These are phyloP conservation scores for Pythium biforme DNA, from an alignment of 352 stramenopile genomes.

Conservation along the genomic window DNA sequence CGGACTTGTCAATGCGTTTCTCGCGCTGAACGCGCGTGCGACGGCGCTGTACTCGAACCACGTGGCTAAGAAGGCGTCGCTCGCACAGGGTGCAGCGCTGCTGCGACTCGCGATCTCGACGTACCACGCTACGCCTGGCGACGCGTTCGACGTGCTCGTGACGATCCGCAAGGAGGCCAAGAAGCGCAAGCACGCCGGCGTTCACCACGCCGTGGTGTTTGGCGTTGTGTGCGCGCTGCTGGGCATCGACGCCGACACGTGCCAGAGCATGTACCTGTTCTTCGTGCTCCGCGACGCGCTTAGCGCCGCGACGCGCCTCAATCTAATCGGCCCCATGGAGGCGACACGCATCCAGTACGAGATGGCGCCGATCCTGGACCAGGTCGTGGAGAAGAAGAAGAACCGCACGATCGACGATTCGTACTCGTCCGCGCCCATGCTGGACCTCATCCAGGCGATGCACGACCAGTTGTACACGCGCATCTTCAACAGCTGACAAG, in stretches of 20 bases:
- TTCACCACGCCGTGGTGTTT: slow-evolving; percentile 75
- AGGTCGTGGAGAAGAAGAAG: slow-evolving; percentile 63
- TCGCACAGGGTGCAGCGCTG: slow-evolving; percentile 68
- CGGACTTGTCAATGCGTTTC: slow-evolving; percentile 40
- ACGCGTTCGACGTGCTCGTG: slow-evolving; percentile 39
- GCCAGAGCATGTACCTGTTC: slow-evolving; percentile 83
- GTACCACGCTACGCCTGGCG: slow-evolving; percentile 31
- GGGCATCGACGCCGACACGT: slow-evolving; percentile 36
- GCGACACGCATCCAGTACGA: slow-evolving; percentile 70
- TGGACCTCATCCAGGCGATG: slow-evolving; percentile 81
- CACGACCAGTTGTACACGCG: slow-evolving; percentile 88
- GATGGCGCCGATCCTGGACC: slow-evolving; percentile 43
- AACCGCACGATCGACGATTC: slow-evolving; percentile 59
- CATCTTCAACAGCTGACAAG: slow-evolving; percentile 86
- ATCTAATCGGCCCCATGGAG: slow-evolving; percentile 74
- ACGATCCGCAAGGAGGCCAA: slow-evolving; percentile 51
- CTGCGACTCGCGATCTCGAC: slow-evolving; percentile 65
- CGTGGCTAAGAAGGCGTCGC: slow-evolving; percentile 72
- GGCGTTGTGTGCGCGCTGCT: slow-evolving; percentile 61
- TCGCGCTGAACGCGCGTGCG: slow-evolving; percentile 48
- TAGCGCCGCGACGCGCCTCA: slow-evolving; percentile 76
- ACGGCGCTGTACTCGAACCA: slow-evolving; percentile 77
- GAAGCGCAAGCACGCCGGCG: slow-evolving; percentile 41
- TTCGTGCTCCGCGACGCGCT: slow-evolving; percentile 68
- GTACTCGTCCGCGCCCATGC: slow-evolving; percentile 74